Evolutionary conservation across 179 eudicot species (phyloP).

Genomic region (Corrigiola litoralis): DNA sequence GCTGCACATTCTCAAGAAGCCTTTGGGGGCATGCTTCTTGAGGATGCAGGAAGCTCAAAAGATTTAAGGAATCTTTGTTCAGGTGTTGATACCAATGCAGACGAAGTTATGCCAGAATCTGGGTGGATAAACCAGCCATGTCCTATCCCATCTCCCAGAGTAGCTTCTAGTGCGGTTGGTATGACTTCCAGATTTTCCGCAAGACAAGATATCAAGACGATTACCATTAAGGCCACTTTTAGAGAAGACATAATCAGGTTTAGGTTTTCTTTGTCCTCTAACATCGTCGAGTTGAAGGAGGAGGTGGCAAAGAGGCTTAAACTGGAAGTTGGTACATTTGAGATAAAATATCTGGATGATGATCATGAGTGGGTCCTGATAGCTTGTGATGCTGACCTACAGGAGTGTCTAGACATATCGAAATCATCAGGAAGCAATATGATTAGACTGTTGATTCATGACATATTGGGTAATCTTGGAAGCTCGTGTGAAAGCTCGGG

Average conservation of each 20-base stretch:
- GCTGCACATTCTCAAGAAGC: slow-evolving; percentile 40
- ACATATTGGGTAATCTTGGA: slow-evolving; percentile 51
- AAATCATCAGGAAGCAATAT: slow-evolving; percentile 54
- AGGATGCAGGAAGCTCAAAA: slow-evolving; percentile 83
- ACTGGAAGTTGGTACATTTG: slow-evolving; percentile 66
- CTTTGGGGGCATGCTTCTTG: slow-evolving; percentile 57
- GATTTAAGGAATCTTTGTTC: slow-evolving; percentile 62
- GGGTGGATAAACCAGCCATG: slow-evolving; percentile 36
- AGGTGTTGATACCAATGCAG: slow-evolving; percentile 27
- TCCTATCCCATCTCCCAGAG: slow-evolving; percentile 25
- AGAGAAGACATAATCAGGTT: slow-evolving; percentile 87
- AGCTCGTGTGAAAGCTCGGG: slow-evolving; percentile 90
- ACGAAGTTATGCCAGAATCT: slow-evolving; percentile 34
- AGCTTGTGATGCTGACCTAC: slow-evolving; percentile 76
- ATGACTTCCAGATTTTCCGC: slow-evolving; percentile 32
- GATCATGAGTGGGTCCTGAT: slow-evolving; percentile 81
- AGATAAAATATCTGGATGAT: slow-evolving; percentile 79
- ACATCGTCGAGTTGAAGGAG: slow-evolving; percentile 49
- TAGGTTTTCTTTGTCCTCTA: slow-evolving; percentile 46
- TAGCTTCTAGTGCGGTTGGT: slow-evolving; percentile 19
- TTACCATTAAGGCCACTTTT: slow-evolving; percentile 79
- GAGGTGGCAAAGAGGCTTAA: slow-evolving; percentile 81
- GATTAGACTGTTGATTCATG: slow-evolving; percentile 63
- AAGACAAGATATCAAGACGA: slow-evolving; percentile 49
- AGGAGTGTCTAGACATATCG: slow-evolving; percentile 69